These are phyloP conservation scores for Sugiyamaella castrensis DNA, from an alignment of 1,139 yeast species.

Conservation along the genomic window DNA sequence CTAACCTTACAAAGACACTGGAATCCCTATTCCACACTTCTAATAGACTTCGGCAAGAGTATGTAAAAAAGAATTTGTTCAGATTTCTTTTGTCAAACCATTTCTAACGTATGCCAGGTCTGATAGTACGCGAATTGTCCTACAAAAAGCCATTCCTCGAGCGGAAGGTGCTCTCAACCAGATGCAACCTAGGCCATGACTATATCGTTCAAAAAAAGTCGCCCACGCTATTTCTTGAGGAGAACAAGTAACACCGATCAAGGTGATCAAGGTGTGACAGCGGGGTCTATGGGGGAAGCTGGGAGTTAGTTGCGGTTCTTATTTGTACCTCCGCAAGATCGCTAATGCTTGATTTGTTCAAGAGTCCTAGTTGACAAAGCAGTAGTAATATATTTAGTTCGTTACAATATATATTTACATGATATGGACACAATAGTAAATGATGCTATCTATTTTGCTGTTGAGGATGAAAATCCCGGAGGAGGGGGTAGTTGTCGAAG, in stretches of 20 bases:
- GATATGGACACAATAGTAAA: too few species aligned
- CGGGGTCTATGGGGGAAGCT: too few species aligned
- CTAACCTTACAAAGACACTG: background rate
- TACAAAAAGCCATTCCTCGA: conserved; percentile 26
- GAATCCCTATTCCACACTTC: conserved; percentile 1
- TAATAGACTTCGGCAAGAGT: conserved; percentile 6
- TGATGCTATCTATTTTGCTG: too few species aligned
- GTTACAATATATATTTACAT: background rate
- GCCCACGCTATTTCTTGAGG: too few species aligned
- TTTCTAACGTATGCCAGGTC: conserved; percentile 17
- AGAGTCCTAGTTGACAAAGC: too few species aligned
- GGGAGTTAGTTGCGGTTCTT: background rate
- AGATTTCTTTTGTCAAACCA: background rate
- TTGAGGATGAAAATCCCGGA: conserved; percentile 2
- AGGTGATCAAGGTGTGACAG: too few species aligned
- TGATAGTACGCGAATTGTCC: conserved; percentile 20
- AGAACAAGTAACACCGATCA: too few species aligned
- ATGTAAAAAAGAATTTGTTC: background rate
- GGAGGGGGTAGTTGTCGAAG: conserved; percentile 24
- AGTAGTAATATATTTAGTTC: too few species aligned
- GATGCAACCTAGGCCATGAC: conserved; percentile 10
- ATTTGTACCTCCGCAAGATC: background rate
- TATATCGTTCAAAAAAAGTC: too few species aligned
- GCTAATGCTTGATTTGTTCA: too few species aligned
- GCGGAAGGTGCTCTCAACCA: conserved; percentile 28